These are phyloP conservation scores for Fusarium acutatum DNA, from an alignment of 2,329 filamentous ascomycete genomes.

Conservation along the genomic window DNA sequence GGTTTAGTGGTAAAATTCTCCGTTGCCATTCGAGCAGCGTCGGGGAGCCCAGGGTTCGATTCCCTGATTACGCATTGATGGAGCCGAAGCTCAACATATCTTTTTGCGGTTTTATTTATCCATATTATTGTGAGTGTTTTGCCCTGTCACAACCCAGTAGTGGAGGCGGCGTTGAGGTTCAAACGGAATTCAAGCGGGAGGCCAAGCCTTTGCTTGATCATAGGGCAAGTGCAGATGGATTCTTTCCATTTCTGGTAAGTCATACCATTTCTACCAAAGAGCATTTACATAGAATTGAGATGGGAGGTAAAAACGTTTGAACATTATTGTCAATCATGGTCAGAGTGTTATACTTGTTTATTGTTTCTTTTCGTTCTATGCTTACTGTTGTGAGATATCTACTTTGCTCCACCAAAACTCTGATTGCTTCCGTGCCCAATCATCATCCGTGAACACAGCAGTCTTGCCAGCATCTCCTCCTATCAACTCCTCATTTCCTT, in stretches of 20 bases:
- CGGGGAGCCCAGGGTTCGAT: not conserved
- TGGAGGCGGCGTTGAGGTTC: rapidly evolving
- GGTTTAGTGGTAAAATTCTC: not conserved
- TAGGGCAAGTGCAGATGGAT: not conserved
- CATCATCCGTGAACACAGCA: slow-evolving; percentile 51
- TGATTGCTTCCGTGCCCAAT: slow-evolving; percentile 53
- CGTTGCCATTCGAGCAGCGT: not conserved
- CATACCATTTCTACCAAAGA: rapidly evolving
- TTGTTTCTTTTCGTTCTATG: not conserved
- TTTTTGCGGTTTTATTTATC: rapidly evolving
- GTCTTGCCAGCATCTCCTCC: slow-evolving; percentile 50
- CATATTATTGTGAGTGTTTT: rapidly evolving
- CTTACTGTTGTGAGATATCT: slow-evolving; percentile 46
- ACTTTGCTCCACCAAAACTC: slow-evolving; percentile 59
- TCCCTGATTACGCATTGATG: not conserved
- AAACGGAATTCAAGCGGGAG: rapidly evolving
- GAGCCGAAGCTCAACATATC: not conserved
- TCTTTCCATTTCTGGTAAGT: not conserved
- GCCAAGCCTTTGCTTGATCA: not conserved
- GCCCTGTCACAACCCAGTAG: rapidly evolving
- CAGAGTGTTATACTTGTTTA: not conserved
- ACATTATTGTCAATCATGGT: not conserved
- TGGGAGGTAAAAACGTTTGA: rapidly evolving
- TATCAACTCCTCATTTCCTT: slow-evolving; percentile 57
- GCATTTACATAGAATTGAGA: rapidly evolving